phyloP scores from a whole-genome alignment of 352 stramenopile species.

The Pythium phragmiticola region DNA sequence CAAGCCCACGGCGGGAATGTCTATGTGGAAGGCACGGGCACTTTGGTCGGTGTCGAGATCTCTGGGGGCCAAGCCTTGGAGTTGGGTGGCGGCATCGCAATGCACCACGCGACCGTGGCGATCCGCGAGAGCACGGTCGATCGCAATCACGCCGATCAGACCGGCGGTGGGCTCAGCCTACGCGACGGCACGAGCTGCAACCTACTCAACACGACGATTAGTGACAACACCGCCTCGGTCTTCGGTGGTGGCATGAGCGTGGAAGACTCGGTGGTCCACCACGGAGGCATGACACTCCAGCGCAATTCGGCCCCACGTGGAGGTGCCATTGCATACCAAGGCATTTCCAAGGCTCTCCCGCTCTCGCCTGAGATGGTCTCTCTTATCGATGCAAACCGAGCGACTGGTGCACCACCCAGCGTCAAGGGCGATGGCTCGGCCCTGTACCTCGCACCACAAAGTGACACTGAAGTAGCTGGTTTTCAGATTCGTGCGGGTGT shows the following conservation, averaged over 20 bases:
- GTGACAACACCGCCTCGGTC: constrained; percentile 7
- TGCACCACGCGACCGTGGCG: neutral
- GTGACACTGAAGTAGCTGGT: neutral
- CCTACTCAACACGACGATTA: neutral
- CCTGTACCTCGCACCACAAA: constrained; percentile 9
- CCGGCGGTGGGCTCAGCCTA: constrained; percentile 13
- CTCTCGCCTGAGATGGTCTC: neutral
- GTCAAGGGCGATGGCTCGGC: constrained; percentile 13
- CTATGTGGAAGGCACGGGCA: constrained; percentile 1
- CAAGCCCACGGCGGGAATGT: constrained; percentile 18
- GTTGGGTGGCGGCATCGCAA: constrained; percentile 9
- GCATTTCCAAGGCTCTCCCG: neutral
- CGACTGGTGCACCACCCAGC: neutral
- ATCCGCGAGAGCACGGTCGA: constrained; percentile 6
- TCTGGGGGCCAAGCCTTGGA: neutral
- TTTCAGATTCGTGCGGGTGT: constrained; percentile 10
- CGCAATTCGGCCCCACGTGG: constrained; percentile 6
- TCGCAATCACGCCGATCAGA: neutral
- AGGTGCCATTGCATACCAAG: constrained; percentile 6
- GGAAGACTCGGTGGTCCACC: constrained; percentile 1
- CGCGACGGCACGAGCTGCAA: constrained; percentile 7
- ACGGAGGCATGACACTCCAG: neutral
- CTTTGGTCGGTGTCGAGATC: constrained; percentile 5
- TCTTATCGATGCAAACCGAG: constrained; percentile 3
- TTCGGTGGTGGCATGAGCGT: constrained; percentile 13